Conservation (phyloP, 2,329 filamentous ascomycete genomes). For the Colletotrichum nymphaeae region DNA sequence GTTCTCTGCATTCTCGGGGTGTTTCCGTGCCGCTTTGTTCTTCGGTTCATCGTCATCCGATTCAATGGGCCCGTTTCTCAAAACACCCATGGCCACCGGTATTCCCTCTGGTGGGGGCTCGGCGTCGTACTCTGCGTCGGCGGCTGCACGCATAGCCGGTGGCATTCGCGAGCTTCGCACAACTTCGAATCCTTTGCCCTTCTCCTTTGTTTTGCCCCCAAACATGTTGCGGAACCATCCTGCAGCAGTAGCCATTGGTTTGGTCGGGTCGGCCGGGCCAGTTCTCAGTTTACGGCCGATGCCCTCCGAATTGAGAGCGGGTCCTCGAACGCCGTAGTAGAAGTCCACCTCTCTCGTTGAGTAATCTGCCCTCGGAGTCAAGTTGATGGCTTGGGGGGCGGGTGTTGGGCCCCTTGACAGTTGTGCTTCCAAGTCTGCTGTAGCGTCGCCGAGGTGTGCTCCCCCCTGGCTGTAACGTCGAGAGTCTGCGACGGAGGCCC, state of each 20-base stretch:
- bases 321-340: slow-evolving; percentile 93
- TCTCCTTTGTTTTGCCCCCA: slow-evolving; percentile 89
- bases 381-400: slow-evolving; percentile 53
- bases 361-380: slow-evolving; percentile 80
- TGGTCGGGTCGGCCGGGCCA: slow-evolving; percentile 93
- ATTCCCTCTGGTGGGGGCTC: slow-evolving; percentile 76
- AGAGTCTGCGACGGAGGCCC: slow-evolving; percentile 45
- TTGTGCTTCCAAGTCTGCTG: slow-evolving; percentile 52
- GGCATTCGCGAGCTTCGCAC: slow-evolving; percentile 91
- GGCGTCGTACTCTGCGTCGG: slow-evolving; percentile 65
- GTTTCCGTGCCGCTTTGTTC: slow-evolving; percentile 41
- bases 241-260: slow-evolving; percentile 87
- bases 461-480: slow-evolving; percentile 52
- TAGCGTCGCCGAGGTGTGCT: slow-evolving; percentile 48
- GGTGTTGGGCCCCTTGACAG: slow-evolving; percentile 57
- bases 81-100: slow-evolving; percentile 71
- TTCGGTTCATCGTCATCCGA: slow-evolving; percentile 67
- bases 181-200: slow-evolving; percentile 96
- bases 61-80: slow-evolving; percentile 71
- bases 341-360: slow-evolving; percentile 95
- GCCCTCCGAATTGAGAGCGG: slow-evolving; percentile 83
- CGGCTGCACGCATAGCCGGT: slow-evolving; percentile 73
- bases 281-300: slow-evolving; percentile 90
- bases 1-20: slow-evolving; percentile 30
- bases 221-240: slow-evolving; percentile 88